Conservation (phyloP, 768 basidiomycete genomes). For the Termitomyces sp. region DNA sequence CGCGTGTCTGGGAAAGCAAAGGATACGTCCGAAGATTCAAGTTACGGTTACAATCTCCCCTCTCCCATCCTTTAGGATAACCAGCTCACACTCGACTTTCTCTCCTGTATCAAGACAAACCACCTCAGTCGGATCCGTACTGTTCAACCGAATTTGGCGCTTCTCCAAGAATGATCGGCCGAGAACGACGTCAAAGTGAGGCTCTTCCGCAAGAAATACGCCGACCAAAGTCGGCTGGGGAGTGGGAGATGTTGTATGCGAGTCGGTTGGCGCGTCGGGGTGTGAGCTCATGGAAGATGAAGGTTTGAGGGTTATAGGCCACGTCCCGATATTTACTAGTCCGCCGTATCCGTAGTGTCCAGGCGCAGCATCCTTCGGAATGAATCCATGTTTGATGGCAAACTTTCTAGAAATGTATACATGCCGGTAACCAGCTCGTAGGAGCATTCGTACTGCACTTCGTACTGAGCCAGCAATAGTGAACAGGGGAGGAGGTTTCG, state of each 20-base stretch:
- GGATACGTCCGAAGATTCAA: conserved; percentile 20
- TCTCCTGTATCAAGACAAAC: conserved; percentile 91
- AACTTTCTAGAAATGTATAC: conserved; percentile 96
- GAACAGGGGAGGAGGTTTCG: conserved; percentile 15
- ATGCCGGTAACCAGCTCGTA: conserved; percentile 87
- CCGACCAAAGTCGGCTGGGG: conserved; percentile 41
- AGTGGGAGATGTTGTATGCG: conserved; percentile 11
- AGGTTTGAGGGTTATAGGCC: conserved; percentile 72
- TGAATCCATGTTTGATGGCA: conserved; percentile 81
- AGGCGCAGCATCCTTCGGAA: conserved; percentile 80
- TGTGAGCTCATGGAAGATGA: conserved; percentile 29
- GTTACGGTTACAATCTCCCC: conserved; percentile 91
- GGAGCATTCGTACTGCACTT: conserved; percentile 77
- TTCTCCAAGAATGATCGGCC: conserved; percentile 83
- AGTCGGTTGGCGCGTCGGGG: conserved; percentile 20
- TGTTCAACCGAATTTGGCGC: conserved; percentile 75
- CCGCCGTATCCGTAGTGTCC: conserved; percentile 95
- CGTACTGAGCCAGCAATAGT: background rate
- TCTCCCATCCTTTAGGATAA: conserved; percentile 86
- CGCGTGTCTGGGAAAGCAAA: background rate
- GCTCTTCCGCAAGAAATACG: conserved; percentile 91
- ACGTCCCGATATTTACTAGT: conserved; percentile 75
- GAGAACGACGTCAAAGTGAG: conserved; percentile 92
- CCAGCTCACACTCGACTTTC: conserved; percentile 86
- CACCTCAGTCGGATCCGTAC: conserved; percentile 83